Evolutionary conservation across 1,139 yeast species (phyloP).

Genomic region (Taiozyma sp.): DNA sequence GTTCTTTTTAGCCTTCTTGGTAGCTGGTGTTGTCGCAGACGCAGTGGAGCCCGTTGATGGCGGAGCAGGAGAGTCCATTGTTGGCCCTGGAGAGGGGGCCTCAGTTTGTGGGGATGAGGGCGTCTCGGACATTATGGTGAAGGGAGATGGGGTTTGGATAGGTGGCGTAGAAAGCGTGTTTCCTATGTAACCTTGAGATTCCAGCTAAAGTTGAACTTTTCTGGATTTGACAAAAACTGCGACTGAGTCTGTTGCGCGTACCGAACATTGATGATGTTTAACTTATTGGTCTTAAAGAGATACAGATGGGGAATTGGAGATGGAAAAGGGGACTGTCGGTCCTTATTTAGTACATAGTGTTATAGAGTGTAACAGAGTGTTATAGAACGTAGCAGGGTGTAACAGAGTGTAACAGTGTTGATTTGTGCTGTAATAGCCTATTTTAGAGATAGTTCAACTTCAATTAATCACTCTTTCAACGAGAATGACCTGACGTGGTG

Average conservation of each 20-base stretch:
- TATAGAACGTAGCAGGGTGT: too few relatives aligned
- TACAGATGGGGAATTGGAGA: not conserved
- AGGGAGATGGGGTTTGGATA: not conserved
- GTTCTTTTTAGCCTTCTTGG: slow-evolving; percentile 10
- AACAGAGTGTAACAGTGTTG: too few relatives aligned
- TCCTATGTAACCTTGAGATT: too few relatives aligned
- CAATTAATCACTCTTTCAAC: too few relatives aligned
- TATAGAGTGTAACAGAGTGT: too few relatives aligned
- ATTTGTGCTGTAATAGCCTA: too few relatives aligned
- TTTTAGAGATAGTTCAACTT: too few relatives aligned
- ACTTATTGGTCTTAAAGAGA: not conserved
- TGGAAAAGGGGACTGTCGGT: too few relatives aligned
- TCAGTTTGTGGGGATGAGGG: slow-evolving; percentile 12
- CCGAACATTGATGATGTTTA: not conserved
- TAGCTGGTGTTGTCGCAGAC: slow-evolving; percentile 12
- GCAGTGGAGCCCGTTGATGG: slow-evolving; percentile 15
- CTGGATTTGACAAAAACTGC: not conserved
- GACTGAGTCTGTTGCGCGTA: not conserved
- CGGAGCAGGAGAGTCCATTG: slow-evolving; percentile 16
- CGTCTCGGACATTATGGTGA: slow-evolving; percentile 6
- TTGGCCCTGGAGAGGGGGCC: slow-evolving; percentile 5
- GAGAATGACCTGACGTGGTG: too few relatives aligned
- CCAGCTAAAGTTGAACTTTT: not conserved
- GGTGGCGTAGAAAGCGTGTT: not conserved
- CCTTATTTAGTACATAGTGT: too few relatives aligned